Conservation (phyloP, 1,284 basidiomycete genomes). For the Tilletia caries region DNA sequence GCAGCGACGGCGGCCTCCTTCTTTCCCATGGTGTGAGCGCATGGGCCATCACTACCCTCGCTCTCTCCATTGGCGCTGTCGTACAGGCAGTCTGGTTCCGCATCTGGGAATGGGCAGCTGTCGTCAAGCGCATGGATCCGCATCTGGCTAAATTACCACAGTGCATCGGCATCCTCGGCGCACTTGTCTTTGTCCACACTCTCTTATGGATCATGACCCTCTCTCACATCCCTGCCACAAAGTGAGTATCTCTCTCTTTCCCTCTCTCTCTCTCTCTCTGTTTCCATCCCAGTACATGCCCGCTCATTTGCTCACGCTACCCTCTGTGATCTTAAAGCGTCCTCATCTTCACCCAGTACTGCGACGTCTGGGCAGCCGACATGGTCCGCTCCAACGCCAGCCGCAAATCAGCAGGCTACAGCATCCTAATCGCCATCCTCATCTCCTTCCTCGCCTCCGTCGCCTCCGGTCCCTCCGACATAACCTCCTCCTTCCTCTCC, state of each 20-base stretch:
- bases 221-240: slow-evolving; percentile 38
- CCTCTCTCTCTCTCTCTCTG: no score
- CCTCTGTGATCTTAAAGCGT: slow-evolving; percentile 24
- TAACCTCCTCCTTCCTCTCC: slow-evolving; percentile 12
- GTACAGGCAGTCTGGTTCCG: slow-evolving; percentile 37
- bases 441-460: slow-evolving; percentile 35
- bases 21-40: slow-evolving; percentile 23
- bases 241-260: slow-evolving; percentile 19
- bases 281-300: no score
- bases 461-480: slow-evolving; percentile 16
- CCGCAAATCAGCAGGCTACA: slow-evolving; percentile 39
- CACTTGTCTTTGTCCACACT: slow-evolving; percentile 35
- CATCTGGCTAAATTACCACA: slow-evolving; percentile 27
- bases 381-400: slow-evolving; percentile 26
- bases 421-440: slow-evolving; percentile 36
- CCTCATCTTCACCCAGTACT: slow-evolving; percentile 50
- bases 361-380: slow-evolving; percentile 50
- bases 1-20: no score
- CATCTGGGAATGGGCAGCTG: slow-evolving; percentile 44
- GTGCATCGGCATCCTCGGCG: slow-evolving; percentile 31
- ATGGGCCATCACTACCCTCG: slow-evolving; percentile 43
- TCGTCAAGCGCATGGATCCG: slow-evolving; percentile 26
- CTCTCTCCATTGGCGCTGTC: slow-evolving; percentile 37
- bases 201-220: slow-evolving; percentile 47
- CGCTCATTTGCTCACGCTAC: background rate